Evolutionary conservation across 306 rosid genomes (phyloP), one percentile per base, ranked within the genome.

Genomic region (Spatholobus suberectus): DNA sequence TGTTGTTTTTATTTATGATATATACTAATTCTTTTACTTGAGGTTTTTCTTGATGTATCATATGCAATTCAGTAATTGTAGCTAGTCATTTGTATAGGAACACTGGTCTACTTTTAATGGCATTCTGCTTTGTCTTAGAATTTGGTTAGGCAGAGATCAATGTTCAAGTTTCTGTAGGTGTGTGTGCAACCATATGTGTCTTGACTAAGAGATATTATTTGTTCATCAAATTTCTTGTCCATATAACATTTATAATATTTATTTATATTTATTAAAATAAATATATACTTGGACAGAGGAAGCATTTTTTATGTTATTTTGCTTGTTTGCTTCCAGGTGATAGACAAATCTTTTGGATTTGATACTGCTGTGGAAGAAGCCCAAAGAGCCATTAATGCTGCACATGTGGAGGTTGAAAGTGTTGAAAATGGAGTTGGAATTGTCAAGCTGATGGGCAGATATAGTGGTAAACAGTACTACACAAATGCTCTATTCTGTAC

Each of bases 341-440:
- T 95, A 85, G 99, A 95, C 91, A 95, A 87, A 86, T 93, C 99
- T 79, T 95, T 95, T 91, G 99, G 99, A 73, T 95, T 95, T 83
- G 99, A 95, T 79, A 93, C 98, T 78, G 98, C 98, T 63, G 99
- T 93, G 78, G 97, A 95, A 90, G 99, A 95, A 93, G 98, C 99
- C 68, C 99, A 93, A 79, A 89, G 99, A 83, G 99, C 99, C 70
- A 93, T 95, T 58, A 87, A 92, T 24, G 99, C 99, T 73, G 98
- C 99, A 54, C 99, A 95, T 74, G 97, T 95, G 37, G 99, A 95
- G 90, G 99, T 87, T 84, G 93, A 90, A 81, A 93, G 99, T 84
- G 94, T 91, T 57, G 99, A 93, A 74, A 93, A 95, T 83, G 98
- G 98, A 84, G 91, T 93, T 47, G 97, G 98, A 87, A 90, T 93